phyloP scores from a whole-genome alignment of 805 yeast species.

The Wickerhamomyces pijperi region DNA sequence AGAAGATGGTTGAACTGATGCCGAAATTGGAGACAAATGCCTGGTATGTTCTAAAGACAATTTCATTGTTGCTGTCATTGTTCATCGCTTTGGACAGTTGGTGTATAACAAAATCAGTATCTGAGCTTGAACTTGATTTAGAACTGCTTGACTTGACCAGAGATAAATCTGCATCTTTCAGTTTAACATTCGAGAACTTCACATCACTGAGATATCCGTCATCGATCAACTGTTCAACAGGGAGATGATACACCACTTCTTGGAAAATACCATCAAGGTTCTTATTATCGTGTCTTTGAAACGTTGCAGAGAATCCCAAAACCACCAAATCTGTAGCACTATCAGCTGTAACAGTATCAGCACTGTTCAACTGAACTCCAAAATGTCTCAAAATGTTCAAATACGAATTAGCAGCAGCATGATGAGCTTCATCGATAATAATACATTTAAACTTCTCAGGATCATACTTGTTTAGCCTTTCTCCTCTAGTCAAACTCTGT shows the following conservation, averaged over 20 bases:
- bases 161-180: constrained; percentile 32
- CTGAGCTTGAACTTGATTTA: too few species aligned
- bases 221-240: constrained; percentile 51
- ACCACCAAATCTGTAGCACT: constrained; percentile 46
- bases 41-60: constrained; percentile 43
- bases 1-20: constrained; percentile 57
- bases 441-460: constrained; percentile 59
- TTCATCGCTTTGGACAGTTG: constrained; percentile 47
- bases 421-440: constrained; percentile 88
- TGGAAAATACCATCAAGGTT: constrained; percentile 54
- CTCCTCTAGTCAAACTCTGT: constrained; percentile 47
- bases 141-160: constrained; percentile 13
- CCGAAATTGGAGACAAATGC: constrained; percentile 27
- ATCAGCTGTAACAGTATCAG: too few species aligned
- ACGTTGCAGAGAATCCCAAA: constrained; percentile 83
- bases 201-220: constrained; percentile 65
- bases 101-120: constrained; percentile 44
- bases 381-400: constrained; percentile 47
- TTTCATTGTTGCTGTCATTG: constrained; percentile 38
- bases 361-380: constrained; percentile 11
- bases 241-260: constrained; percentile 61
- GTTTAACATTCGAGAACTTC: constrained; percentile 44
- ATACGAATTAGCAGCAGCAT: constrained; percentile 69
- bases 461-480: constrained; percentile 42
- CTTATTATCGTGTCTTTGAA: constrained; percentile 63